Conservation (phyloP, 208 protist species). For the Trypanosomatidae sp. region DNA sequence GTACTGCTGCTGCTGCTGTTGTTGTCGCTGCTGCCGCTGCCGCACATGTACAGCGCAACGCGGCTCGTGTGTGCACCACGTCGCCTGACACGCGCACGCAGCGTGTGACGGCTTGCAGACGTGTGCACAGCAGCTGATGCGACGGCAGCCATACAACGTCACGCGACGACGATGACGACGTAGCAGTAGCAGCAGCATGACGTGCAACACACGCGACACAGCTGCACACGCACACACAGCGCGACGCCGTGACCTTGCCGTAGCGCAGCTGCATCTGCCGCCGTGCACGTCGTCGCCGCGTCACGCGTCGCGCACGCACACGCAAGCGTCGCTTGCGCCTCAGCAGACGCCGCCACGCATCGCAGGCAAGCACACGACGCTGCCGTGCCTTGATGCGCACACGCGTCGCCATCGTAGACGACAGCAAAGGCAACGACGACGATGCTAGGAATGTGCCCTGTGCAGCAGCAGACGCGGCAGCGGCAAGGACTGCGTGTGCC, state of each 20-base stretch:
- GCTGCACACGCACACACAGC: background rate
- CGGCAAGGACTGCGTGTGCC: conserved; percentile 11
- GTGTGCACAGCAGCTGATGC: no score
- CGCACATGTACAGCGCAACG: no score
- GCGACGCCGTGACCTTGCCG: background rate
- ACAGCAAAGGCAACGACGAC: background rate
- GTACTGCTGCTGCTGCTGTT: no score
- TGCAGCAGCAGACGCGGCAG: conserved; percentile 38
- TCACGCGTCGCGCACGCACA: background rate
- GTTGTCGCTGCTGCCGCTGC: no score
- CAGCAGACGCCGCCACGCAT: background rate
- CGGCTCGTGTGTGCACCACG: no score
- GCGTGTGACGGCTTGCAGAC: no score
- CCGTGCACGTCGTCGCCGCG: background rate
- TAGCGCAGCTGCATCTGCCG: background rate
- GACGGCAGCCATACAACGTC: no score
- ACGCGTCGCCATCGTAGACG: background rate
- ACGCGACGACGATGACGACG: no score
- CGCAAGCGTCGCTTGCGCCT: background rate
- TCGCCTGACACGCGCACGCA: no score
- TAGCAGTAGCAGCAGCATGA: no score
- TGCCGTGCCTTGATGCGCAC: background rate
- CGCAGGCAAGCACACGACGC: background rate
- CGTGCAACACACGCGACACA: background rate
- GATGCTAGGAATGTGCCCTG: conserved; percentile 25